A percentile compares a stretch with the other conserved stretches of the same genome.
Evolutionary conservation across 768 basidiomycete genomes (phyloP).

Genomic region (Mycena alexandri): DNA sequence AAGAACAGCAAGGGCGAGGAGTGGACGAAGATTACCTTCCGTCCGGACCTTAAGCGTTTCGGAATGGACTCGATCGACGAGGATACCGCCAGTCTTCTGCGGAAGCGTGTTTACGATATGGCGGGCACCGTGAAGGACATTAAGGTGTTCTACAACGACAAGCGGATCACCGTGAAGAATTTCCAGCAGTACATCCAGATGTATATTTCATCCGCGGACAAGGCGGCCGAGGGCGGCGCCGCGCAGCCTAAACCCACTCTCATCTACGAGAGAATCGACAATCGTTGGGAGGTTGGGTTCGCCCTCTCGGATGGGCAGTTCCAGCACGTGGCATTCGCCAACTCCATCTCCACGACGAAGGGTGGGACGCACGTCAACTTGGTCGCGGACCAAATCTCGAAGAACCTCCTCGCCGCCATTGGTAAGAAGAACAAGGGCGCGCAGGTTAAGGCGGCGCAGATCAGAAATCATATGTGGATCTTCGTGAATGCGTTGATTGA

Average conservation of each 20-base stretch:
- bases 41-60: conserved; percentile 91
- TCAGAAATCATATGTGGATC: conserved; percentile 98
- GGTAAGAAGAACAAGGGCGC: conserved; percentile 98
- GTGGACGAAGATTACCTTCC: conserved; percentile 93
- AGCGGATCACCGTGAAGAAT: conserved; percentile 84
- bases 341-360: conserved; percentile 96
- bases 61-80: conserved; percentile 93
- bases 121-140: conserved; percentile 94
- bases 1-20: conserved; percentile 90
- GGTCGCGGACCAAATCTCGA: conserved; percentile 91
- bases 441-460: conserved; percentile 91
- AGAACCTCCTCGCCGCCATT: conserved; percentile 83
- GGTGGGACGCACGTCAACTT: conserved; percentile 93
- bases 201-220: conserved; percentile 85
- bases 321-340: conserved; percentile 97
- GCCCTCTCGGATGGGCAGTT: conserved; percentile 92
- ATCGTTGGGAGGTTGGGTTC: conserved; percentile 96
- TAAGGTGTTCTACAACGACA: conserved; percentile 94
- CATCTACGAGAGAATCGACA: conserved; percentile 83
- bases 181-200: conserved; percentile 98
- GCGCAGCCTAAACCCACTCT: conserved; percentile 81
- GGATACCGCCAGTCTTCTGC: conserved; percentile 89
- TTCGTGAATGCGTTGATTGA: conserved; percentile 97
- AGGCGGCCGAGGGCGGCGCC: conserved; percentile 82
- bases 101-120: conserved; percentile 96